Evolutionary conservation across 2,329 filamentous ascomycete species (phyloP).

Genomic region (Phyllosticta citriasiana): DNA sequence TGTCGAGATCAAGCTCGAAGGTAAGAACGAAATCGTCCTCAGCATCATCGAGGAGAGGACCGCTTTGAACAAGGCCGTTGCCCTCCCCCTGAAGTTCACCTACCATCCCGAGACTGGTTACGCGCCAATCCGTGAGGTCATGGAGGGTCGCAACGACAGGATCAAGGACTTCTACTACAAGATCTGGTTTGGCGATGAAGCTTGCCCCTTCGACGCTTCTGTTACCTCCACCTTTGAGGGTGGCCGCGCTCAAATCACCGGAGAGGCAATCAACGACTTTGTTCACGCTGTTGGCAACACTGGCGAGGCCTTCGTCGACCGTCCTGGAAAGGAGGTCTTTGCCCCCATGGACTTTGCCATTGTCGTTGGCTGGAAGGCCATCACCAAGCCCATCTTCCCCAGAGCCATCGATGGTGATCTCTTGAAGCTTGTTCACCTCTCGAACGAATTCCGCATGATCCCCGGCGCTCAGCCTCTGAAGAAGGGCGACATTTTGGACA

Average conservation of each 20-base stretch:
- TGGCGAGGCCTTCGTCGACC: slow-evolving; percentile 92
- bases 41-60: slow-evolving; percentile 91
- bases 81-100: slow-evolving; percentile 76
- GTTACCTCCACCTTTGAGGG: slow-evolving; percentile 86
- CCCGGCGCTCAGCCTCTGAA: slow-evolving; percentile 89
- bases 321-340: slow-evolving; percentile 85
- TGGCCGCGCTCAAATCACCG: slow-evolving; percentile 75
- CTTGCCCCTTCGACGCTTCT: slow-evolving; percentile 70
- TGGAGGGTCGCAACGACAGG: slow-evolving; percentile 89
- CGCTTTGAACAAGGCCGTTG: slow-evolving; percentile 69
- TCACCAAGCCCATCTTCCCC: slow-evolving; percentile 98
- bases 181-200: slow-evolving; percentile 88
- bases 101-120: slow-evolving; percentile 95
- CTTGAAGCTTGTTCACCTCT: slow-evolving; percentile 90
- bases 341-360: slow-evolving; percentile 99
- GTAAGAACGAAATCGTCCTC: slow-evolving; percentile 71
- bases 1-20: slow-evolving; percentile 68
- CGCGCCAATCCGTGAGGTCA: slow-evolving; percentile 93
- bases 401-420: slow-evolving; percentile 92
- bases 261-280: slow-evolving; percentile 93
- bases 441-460: slow-evolving; percentile 97
- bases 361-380: slow-evolving; percentile 97
- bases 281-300: slow-evolving; percentile 98
- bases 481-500: slow-evolving; percentile 87
- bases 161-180: slow-evolving; percentile 99